These are phyloP conservation scores for Cercophora scortea DNA, from an alignment of 495 filamentous ascomycete species.

Conservation along the genomic window DNA sequence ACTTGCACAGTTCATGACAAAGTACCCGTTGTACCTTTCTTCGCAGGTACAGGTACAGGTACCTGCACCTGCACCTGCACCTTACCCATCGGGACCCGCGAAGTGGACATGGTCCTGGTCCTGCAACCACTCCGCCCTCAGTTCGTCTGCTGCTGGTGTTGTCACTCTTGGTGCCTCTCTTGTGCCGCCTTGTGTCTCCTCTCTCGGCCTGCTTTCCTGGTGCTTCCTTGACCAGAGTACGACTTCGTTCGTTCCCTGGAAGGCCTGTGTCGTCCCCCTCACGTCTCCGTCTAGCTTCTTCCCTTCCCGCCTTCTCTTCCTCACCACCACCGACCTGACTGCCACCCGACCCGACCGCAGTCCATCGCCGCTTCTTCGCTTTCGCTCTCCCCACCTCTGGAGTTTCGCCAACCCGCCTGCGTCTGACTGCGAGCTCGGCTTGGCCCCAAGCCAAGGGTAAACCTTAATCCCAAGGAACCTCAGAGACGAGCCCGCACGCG, in stretches of 20 bases:
- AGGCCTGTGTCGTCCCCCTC: slow-evolving; percentile 6
- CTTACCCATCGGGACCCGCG: too few species aligned
- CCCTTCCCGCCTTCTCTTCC: not conserved
- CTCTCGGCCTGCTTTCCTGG: slow-evolving; percentile 1
- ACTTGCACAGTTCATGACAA: slow-evolving; percentile 3
- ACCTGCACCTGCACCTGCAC: too few species aligned
- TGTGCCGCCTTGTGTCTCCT: slow-evolving; percentile 6
- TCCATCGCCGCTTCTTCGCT: too few species aligned
- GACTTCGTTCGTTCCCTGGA: slow-evolving; percentile 1
- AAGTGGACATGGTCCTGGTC: not conserved
- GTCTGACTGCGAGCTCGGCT: too few species aligned
- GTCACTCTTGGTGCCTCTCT: slow-evolving; percentile 9
- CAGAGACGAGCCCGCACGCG: too few species aligned
- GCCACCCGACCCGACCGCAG: not conserved
- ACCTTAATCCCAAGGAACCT: too few species aligned
- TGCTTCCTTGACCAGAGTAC: slow-evolving; percentile 4
- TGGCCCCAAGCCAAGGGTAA: too few species aligned
- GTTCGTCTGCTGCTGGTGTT: slow-evolving; percentile 8
- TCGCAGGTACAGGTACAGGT: too few species aligned
- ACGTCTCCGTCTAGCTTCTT: not conserved
- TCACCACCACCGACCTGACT: not conserved
- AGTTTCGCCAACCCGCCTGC: too few species aligned
- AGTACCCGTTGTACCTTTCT: slow-evolving; percentile 8
- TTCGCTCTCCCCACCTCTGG: too few species aligned
- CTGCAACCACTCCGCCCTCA: slow-evolving; percentile 14